A percentile compares a stretch with the other conserved stretches of the same genome.
Evolutionary conservation across 176 grass and related monocot genomes (phyloP).

Genomic region (Calamus simplicifolius): DNA sequence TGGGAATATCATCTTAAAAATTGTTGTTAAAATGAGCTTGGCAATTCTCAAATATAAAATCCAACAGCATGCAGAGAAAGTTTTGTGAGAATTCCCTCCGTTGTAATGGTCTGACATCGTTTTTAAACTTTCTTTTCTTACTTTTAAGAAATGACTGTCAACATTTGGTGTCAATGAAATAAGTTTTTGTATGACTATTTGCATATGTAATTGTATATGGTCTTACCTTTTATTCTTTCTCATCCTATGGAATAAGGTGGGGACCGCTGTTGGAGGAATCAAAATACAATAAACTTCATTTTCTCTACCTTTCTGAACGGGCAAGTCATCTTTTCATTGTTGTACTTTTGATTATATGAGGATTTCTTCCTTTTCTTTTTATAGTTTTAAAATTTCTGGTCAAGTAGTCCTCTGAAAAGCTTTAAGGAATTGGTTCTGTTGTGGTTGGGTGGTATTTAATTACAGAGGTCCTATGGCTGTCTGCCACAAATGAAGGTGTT

Average conservation of each 20-base stretch:
- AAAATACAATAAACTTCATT: slow-evolving; percentile 7
- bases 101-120: background rate
- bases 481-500: no score
- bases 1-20: no score
- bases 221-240: background rate
- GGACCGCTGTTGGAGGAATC: slow-evolving; percentile 6
- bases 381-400: background rate
- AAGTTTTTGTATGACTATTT: background rate
- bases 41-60: no score
- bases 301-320: slow-evolving; percentile 11
- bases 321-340: slow-evolving; percentile 5
- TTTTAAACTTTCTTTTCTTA: background rate
- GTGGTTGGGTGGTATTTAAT: no score
- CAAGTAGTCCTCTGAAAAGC: background rate
- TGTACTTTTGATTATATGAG: background rate
- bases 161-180: background rate
- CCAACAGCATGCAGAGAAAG: no score
- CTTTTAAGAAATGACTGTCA: no score
- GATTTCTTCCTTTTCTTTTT: slow-evolving; percentile 1
- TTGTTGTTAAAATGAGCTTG: no score
- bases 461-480: no score
- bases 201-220: no score
- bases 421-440: no score
- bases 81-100: no score
- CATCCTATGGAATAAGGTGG: slow-evolving; percentile 5